Evolutionary conservation across 768 basidiomycete species (phyloP).

Genomic region (Termitomyces sp.): DNA sequence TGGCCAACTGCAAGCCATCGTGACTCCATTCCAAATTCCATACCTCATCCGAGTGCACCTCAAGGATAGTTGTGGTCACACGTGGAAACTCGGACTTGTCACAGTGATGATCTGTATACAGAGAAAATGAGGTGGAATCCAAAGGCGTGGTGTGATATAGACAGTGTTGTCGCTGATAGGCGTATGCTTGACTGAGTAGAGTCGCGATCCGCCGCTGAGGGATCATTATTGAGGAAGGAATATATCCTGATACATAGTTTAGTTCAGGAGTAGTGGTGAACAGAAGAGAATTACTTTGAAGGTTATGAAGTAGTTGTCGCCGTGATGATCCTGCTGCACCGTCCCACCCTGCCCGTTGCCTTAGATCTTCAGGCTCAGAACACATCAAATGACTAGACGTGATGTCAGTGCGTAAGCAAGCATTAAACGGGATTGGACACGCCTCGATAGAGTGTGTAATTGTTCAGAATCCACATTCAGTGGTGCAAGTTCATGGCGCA

Average conservation of each 20-base stretch:
- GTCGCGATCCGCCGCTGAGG: conserved; percentile 84
- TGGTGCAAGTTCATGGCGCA: conserved; percentile 87
- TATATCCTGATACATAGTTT: conserved; percentile 52
- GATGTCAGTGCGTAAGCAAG: conserved; percentile 4
- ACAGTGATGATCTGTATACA: conserved; percentile 86
- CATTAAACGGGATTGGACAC: conserved; percentile 15
- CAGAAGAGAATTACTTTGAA: conserved; percentile 63
- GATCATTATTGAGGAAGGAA: conserved; percentile 90
- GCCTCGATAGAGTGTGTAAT: conserved; percentile 88
- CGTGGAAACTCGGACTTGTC: conserved; percentile 78
- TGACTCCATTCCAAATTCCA: conserved; percentile 97
- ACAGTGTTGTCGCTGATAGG: conserved; percentile 76
- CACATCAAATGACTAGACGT: conserved; percentile 84
- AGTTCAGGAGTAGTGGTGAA: conserved; percentile 4
- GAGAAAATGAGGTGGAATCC: conserved; percentile 58
- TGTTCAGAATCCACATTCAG: conserved; percentile 74
- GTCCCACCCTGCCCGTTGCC: conserved; percentile 82
- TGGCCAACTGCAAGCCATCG: conserved; percentile 79
- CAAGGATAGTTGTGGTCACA: conserved; percentile 78
- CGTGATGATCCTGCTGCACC: conserved; percentile 81
- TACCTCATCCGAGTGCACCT: conserved; percentile 88
- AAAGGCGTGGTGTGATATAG: conserved; percentile 79
- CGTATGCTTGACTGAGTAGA: conserved; percentile 79
- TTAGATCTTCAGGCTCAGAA: conserved; percentile 75
- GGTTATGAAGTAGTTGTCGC: conserved; percentile 61